Base-by-base conservation (phyloP, 176 grass and related monocot genomes). In the Tuctoria greenei region DNA sequence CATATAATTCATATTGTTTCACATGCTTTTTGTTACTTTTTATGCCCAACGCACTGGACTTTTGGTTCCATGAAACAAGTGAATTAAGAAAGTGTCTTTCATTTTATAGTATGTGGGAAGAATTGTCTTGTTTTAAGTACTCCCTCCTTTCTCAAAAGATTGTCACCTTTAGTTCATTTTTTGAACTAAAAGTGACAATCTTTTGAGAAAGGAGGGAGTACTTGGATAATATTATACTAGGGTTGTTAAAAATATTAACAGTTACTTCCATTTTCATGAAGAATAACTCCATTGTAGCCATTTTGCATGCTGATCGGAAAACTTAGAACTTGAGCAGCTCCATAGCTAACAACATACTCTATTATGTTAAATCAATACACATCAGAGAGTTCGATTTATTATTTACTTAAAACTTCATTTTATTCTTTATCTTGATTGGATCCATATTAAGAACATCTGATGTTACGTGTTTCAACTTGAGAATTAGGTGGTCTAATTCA, bases 401-500 rank as follows among this genome's bases (percentile, higher is more conserved):
- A 15, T 64, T 81, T 67, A 28, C 4, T 27, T 43, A 36, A 15
- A 13, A 41, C 23, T 50, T 67, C 7, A 4, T 17, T 39, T 60
- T 83, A 17, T 4, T 8, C 9, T n/a, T 46, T 58, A 58, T 58
- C 15, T 52, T 40, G 4, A 5, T 54, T 64, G 34, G 57, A 67
- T 66, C 71, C 71, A 81, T 77, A 23, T 72, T 25, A 65, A 55
- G 40, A 46, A 7, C 45, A 62, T 31, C 57, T 44, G 38, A 43
- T 85, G 67, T 27, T 66, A 2, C 66, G 4, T 18, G 5, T 77
- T 31, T 31, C 58, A 52, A 44, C 1, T 59, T 73, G 42, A 72
- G 43, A 72, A 82, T 57, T 76, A 72, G 15, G 35, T 45, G 25
- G 38, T 26, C 61, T 27, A 26, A 13, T 58, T 58, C 23, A 52